phyloP scores from a whole-genome alignment of 169 alveolate genomes.

The Babesia ovata region DNA sequence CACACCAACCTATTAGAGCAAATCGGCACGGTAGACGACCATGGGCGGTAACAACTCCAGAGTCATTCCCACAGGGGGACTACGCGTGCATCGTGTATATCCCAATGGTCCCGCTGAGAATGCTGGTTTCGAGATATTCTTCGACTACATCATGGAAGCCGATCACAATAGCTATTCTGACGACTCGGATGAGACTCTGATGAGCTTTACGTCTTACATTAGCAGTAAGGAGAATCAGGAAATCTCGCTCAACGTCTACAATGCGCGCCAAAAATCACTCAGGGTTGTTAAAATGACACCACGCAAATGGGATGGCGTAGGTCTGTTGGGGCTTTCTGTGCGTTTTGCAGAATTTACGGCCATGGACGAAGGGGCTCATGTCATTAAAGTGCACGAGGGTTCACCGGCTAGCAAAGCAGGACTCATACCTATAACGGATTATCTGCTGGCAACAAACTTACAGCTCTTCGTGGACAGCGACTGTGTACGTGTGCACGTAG shows the following conservation, averaged over 20 bases:
- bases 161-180: slow-evolving; percentile 67
- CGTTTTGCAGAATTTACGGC: slow-evolving; percentile 69
- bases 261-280: slow-evolving; percentile 68
- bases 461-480: slow-evolving; percentile 63
- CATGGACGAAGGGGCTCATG: slow-evolving; percentile 74
- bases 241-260: slow-evolving; percentile 63
- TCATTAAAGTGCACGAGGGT: slow-evolving; percentile 62
- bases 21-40: not conserved
- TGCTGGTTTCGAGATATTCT: slow-evolving; percentile 76
- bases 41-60: slow-evolving; percentile 64
- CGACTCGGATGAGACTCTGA: slow-evolving; percentile 70
- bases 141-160: slow-evolving; percentile 75
- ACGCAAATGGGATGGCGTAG: slow-evolving; percentile 78
- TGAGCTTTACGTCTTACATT: slow-evolving; percentile 64
- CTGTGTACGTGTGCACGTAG: slow-evolving; percentile 59
- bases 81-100: slow-evolving; percentile 67
- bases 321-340: slow-evolving; percentile 74
- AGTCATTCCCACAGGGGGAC: slow-evolving; percentile 57
- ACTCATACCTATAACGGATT: slow-evolving; percentile 70
- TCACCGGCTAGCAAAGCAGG: slow-evolving; percentile 73
- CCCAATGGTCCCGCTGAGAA: slow-evolving; percentile 70
- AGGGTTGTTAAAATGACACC: slow-evolving; percentile 70
- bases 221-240: slow-evolving; percentile 64
- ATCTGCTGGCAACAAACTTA: slow-evolving; percentile 65
- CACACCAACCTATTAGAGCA: not conserved